Conservation (phyloP, 331 rosid genomes). For the Erythrophleum ivorense region DNA sequence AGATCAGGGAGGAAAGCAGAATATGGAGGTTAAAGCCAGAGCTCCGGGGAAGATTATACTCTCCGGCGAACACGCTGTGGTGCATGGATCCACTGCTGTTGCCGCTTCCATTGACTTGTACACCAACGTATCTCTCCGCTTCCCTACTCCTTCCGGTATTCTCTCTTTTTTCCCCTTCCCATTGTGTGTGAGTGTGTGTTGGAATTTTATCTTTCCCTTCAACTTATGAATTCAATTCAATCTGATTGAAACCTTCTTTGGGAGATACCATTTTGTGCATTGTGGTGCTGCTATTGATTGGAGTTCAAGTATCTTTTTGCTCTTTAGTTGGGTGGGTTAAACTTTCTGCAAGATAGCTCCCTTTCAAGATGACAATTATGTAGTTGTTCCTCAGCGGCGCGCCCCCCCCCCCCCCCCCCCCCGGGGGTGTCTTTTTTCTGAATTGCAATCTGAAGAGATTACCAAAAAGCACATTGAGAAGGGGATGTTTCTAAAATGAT, state of each 20-base stretch:
- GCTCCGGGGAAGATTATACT: slow-evolving; percentile 95
- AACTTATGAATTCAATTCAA: neutral
- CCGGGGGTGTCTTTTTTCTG: neutral
- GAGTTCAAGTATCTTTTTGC: neutral
- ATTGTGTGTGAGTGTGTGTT: neutral
- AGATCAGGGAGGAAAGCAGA: slow-evolving; percentile 10
- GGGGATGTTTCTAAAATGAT: neutral
- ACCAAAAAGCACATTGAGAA: neutral
- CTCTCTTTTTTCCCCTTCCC: neutral
- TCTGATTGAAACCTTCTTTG: neutral
- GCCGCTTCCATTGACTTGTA: slow-evolving; percentile 82
- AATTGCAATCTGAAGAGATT: neutral
- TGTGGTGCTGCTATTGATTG: neutral
- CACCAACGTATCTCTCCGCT: slow-evolving; percentile 77
- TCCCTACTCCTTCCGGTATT: slow-evolving; percentile 75
- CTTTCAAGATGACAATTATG: neutral
- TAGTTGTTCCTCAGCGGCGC: neutral
- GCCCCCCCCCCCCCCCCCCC: no score
- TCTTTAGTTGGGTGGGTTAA: neutral
- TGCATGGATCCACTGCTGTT: slow-evolving; percentile 93
- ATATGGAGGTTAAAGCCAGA: slow-evolving; percentile 85
- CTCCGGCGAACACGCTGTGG: slow-evolving; percentile 96
- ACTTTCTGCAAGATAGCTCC: neutral
- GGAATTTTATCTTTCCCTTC: neutral
- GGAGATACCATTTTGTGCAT: neutral